These are phyloP conservation scores for Tetrahymena borealis DNA, from an alignment of 73 alveolate genomes.

Conservation along the genomic window DNA sequence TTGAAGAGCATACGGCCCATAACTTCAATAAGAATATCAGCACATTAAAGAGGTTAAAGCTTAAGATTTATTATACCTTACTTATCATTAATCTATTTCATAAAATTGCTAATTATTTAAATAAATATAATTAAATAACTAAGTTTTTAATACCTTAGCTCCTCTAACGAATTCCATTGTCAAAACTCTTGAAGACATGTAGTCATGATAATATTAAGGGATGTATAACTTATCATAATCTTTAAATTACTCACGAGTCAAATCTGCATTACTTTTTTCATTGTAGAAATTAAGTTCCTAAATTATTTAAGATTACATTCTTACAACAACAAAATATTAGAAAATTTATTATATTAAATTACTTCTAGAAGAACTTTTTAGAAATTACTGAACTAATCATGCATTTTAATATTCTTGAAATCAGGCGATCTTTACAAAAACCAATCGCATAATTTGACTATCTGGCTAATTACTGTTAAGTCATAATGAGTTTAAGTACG, in stretches of 20 bases:
- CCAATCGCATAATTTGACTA: constrained; percentile 48
- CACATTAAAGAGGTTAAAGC: constrained; percentile 8
- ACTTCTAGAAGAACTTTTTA: not conserved
- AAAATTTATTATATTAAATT: too few species aligned
- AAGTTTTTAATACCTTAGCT: constrained; percentile 50
- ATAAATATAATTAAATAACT: too few species aligned
- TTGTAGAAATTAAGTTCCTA: constrained; percentile 54
- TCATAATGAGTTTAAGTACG: constrained; percentile 52
- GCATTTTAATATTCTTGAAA: not conserved
- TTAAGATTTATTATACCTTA: not conserved
- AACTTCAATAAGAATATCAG: constrained; percentile 56
- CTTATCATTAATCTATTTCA: not conserved
- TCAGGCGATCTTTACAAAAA: constrained; percentile 4
- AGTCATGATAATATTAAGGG: constrained; percentile 44
- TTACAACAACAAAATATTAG: too few species aligned
- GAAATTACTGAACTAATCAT: not conserved
- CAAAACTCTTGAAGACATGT: constrained; percentile 49
- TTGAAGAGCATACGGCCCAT: constrained; percentile 66
- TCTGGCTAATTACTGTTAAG: constrained; percentile 51
- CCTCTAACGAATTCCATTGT: constrained; percentile 71
- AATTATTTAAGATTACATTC: constrained; percentile 30
- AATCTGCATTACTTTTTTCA: constrained; percentile 53
- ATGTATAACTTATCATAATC: constrained; percentile 36
- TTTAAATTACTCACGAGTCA: constrained; percentile 51
- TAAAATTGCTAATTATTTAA: not conserved